Evolutionary conservation across 2,329 filamentous ascomycete species (phyloP).

Genomic region (Cercospora beticola): DNA sequence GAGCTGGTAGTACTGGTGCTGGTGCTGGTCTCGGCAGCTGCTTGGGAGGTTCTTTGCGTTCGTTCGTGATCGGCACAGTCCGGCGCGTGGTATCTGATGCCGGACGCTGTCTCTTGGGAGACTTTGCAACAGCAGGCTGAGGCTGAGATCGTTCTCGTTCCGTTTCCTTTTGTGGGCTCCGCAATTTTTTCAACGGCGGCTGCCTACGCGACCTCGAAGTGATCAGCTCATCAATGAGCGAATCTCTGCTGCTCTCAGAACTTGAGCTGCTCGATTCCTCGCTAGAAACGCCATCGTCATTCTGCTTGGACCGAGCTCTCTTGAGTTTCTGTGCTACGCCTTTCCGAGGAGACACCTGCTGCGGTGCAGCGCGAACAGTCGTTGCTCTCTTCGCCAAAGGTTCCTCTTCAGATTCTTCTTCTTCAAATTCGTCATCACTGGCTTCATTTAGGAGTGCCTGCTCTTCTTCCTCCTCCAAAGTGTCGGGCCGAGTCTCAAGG

Average conservation of each 20-base stretch:
- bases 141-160: background rate
- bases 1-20: background rate
- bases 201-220: background rate
- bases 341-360: slow-evolving; percentile 18
- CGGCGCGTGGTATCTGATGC: background rate
- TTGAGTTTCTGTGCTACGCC: slow-evolving; percentile 27
- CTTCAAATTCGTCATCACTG: slow-evolving; percentile 6
- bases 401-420: slow-evolving; percentile 18
- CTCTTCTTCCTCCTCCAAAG: slow-evolving; percentile 12
- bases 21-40: background rate
- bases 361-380: background rate
- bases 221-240: slow-evolving; percentile 16
- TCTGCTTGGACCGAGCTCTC: slow-evolving; percentile 2
- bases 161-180: background rate
- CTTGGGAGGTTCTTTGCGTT: background rate
- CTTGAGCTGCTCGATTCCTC: slow-evolving; percentile 7
- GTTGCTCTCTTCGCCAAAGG: background rate
- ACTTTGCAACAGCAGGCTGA: background rate
- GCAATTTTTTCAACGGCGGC: background rate
- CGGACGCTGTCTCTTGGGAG: background rate
- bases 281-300: slow-evolving; percentile 7
- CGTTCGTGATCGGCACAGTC: background rate
- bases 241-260: slow-evolving; percentile 10
- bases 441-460: slow-evolving; percentile 18
- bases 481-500: slow-evolving; percentile 10